Percentiles rank a stretch among this genome's conserved stretches.
Conservation (phyloP, 345 rosid species). For the Hypericum perforatum region DNA sequence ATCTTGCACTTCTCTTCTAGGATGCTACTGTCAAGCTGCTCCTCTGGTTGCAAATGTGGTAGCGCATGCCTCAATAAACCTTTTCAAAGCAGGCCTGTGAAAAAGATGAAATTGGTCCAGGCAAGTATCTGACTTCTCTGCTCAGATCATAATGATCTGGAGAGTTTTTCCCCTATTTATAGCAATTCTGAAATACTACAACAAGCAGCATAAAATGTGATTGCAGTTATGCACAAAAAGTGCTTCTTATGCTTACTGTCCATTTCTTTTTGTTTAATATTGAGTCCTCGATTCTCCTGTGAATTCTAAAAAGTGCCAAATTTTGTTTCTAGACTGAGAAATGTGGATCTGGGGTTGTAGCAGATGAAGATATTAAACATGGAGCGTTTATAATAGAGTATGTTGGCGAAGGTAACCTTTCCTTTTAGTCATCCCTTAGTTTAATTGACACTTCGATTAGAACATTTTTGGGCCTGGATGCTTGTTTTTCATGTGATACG, state of each 20-base stretch:
- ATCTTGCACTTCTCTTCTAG: slow-evolving; percentile 21
- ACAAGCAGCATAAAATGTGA: no score
- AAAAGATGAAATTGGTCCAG: slow-evolving; percentile 84
- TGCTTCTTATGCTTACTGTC: no score
- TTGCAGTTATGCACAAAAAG: no score
- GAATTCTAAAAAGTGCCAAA: slow-evolving; percentile 18
- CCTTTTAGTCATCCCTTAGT: slow-evolving; percentile 3
- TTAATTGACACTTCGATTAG: no score
- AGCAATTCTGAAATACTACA: no score
- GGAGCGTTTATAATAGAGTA: slow-evolving; percentile 97
- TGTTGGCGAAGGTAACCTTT: slow-evolving; percentile 83
- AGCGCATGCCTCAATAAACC: slow-evolving; percentile 75
- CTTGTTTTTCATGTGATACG: slow-evolving; percentile 2
- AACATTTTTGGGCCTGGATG: neutral
- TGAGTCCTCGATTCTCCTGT: neutral
- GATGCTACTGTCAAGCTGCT: slow-evolving; percentile 91
- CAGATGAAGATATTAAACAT: slow-evolving; percentile 75
- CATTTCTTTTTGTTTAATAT: no score
- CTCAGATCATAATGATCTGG: neutral
- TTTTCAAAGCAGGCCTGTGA: slow-evolving; percentile 75
- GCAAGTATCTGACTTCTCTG: slow-evolving; percentile 24
- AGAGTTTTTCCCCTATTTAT: no score
- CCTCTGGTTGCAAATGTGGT: slow-evolving; percentile 90
- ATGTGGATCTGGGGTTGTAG: slow-evolving; percentile 90
- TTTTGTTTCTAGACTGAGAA: slow-evolving; percentile 85